Conservation (phyloP, 2,329 filamentous ascomycete genomes). For the Orbilia ellipsospora region DNA sequence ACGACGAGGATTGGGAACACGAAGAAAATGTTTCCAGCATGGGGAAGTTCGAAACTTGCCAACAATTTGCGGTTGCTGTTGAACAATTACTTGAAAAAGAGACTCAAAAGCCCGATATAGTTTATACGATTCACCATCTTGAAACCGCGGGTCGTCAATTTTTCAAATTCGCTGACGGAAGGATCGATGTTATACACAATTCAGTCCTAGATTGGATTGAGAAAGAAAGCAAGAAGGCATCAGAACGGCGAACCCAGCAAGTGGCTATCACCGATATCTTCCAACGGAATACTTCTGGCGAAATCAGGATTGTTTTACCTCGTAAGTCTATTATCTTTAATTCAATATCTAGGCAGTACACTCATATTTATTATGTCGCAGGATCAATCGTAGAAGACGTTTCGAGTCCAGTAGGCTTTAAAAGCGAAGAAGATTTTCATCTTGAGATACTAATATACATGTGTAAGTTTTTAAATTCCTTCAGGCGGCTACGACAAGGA, state of each 20-base stretch:
- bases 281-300: slow-evolving; percentile 8
- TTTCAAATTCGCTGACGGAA: slow-evolving; percentile 36
- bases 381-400: slow-evolving; percentile 15
- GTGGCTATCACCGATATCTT: slow-evolving; percentile 24
- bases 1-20: background rate
- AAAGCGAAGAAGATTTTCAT: slow-evolving; percentile 19
- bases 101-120: slow-evolving; percentile 29
- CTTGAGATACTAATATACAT: slow-evolving; percentile 34
- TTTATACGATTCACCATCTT: slow-evolving; percentile 28
- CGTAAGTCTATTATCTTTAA: background rate
- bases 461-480: slow-evolving; percentile 7
- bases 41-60: background rate
- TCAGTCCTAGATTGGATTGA: slow-evolving; percentile 46
- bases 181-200: slow-evolving; percentile 33
- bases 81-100: background rate
- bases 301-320: slow-evolving; percentile 31
- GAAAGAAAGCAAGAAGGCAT: slow-evolving; percentile 20
- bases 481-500: too few species aligned
- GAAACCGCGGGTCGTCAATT: slow-evolving; percentile 27
- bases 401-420: slow-evolving; percentile 17
- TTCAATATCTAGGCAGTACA: too few species aligned
- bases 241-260: background rate
- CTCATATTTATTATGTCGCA: background rate
- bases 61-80: background rate
- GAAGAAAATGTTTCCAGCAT: background rate